Base-by-base conservation (phyloP, 2,329 filamentous ascomycete genomes). In the Apiospora sp. region DNA sequence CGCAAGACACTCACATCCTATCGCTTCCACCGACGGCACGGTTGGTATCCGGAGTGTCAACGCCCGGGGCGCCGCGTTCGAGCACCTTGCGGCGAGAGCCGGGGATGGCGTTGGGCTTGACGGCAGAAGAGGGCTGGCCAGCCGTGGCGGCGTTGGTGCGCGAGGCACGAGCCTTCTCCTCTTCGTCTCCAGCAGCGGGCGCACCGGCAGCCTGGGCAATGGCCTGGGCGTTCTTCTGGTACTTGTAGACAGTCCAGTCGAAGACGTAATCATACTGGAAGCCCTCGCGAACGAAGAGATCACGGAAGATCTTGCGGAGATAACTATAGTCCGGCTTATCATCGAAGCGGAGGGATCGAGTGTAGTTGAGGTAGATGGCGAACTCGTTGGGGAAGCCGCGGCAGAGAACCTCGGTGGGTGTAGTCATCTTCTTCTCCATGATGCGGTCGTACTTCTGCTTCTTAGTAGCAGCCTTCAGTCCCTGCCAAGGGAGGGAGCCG, bases 401-500 rank as follows among this genome's bases (percentile, higher is more conserved):
- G 92, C 96, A 99, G 69, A 99, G 94, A 68, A 98, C 95, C 86
- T 99, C 96, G 79, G 96, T 98, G 12, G 96, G 95, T 3, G 96
- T 99, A 19, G 96, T 99, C 96, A 98, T 98, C 94, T 99, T 99
- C 92, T 99, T 99, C 90, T 99, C 96, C 96, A 98, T 98, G 87
- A 99, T 99, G 77, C 96, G 92, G 86, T 99, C 96, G 83, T 99
- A 98, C 89, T 99, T 99, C 88, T 98, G 96, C 92, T 98, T 98
- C 92, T 98, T 98, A 77, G 95, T 98, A 79, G 96, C 96, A 87
- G 96, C 96, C 91, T 98, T 98, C 71, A 98, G 89, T 72, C 96
- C 96, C 88, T 99, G 96, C 96, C 96, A 99, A 75, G 96, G 96
- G 72, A 99, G 94, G 76, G 95, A 98, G 75, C 96, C 96, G 85